Evolutionary conservation across 306 rosid species (phyloP).

Genomic region (Styphnolobium japonicum): DNA sequence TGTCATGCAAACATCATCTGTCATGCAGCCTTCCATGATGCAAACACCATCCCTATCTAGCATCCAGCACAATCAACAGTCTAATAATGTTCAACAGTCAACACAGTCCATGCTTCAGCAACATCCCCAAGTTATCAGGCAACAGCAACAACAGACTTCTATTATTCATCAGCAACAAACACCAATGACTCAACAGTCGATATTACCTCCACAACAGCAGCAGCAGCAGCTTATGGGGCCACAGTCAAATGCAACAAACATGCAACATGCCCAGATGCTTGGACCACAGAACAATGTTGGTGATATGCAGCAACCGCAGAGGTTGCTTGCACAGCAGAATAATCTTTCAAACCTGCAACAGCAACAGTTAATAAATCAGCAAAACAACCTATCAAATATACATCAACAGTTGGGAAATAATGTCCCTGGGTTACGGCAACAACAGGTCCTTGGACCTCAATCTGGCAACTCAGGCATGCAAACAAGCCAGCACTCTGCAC

Average conservation of each 20-base stretch:
- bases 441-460: conserved; percentile 67
- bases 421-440: conserved; percentile 70
- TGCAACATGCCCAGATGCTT: conserved; percentile 67
- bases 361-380: conserved; percentile 82
- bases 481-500: conserved; percentile 75
- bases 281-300: conserved; percentile 71
- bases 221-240: conserved; percentile 58
- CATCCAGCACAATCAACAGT: conserved; percentile 78
- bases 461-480: conserved; percentile 78
- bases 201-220: conserved; percentile 53
- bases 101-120: conserved; percentile 83
- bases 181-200: conserved; percentile 65
- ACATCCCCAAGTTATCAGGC: conserved; percentile 86
- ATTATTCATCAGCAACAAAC: conserved; percentile 68
- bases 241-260: conserved; percentile 69
- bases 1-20: conserved; percentile 66
- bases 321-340: conserved; percentile 78
- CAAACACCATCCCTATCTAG: conserved; percentile 56
- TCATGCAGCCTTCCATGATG: conserved; percentile 64
- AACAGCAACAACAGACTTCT: conserved; percentile 72
- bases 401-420: conserved; percentile 87
- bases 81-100: conserved; percentile 69
- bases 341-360: conserved; percentile 72
- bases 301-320: conserved; percentile 83
- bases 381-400: conserved; percentile 67